Conservation (phyloP, 2,329 filamentous ascomycete genomes). For the Colletotrichum viniferum region DNA sequence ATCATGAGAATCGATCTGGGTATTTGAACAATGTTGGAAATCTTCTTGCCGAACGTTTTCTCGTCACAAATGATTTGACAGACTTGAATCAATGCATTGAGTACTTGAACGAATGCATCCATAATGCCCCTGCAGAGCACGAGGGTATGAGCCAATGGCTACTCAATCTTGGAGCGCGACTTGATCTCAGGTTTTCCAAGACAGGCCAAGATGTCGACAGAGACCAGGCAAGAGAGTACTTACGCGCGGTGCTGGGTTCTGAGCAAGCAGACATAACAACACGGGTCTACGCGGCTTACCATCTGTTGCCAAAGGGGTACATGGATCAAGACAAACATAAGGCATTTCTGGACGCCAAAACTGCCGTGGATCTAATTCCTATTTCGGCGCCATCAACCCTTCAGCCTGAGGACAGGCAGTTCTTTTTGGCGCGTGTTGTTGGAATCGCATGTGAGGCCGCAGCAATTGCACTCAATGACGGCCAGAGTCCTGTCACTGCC, state of each 20-base stretch:
- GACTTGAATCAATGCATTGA: not conserved
- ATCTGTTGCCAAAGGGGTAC: not conserved
- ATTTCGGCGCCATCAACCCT: not conserved
- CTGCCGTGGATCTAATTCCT: not conserved
- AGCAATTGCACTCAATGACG: constrained; percentile 22
- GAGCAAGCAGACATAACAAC: not conserved
- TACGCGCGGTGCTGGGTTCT: not conserved
- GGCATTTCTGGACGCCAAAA: not conserved
- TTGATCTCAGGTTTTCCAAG: fast-evolving
- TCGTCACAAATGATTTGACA: fast-evolving
- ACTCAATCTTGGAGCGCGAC: not conserved
- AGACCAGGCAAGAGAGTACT: not conserved
- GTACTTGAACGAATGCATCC: no score
- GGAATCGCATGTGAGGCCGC: constrained; percentile 27
- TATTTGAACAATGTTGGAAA: not conserved
- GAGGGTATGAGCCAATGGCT: no score
- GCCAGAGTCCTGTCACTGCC: constrained; percentile 6
- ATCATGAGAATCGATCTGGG: not conserved
- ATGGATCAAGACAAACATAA: not conserved
- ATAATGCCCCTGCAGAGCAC: not conserved
- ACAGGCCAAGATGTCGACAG: not conserved
- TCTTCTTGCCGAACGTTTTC: not conserved
- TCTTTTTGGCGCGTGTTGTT: constrained; percentile 12
- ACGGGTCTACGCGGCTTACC: not conserved
- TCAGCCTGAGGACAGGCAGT: constrained; percentile 23